A percentile compares a stretch with the other conserved stretches of the same genome.
These are phyloP conservation scores for Lipomyces yarrowii DNA, from an alignment of 1,139 yeast genomes.

Conservation along the genomic window DNA sequence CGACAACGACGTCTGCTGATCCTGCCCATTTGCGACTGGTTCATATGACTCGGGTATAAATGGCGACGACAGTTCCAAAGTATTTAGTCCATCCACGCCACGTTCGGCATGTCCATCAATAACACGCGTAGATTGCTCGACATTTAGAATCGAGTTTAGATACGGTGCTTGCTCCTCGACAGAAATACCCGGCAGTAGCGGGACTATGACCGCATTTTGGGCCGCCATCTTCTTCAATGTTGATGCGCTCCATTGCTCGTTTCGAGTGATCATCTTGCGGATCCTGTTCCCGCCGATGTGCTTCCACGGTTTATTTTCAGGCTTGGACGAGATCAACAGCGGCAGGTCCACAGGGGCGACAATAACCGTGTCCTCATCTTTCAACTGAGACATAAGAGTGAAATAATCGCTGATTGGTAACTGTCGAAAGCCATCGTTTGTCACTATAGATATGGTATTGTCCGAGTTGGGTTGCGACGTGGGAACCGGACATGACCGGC, in stretches of 20 bases:
- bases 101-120: background rate
- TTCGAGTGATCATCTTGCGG: slow-evolving; percentile 43
- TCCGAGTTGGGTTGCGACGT: slow-evolving; percentile 43
- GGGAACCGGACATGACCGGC: slow-evolving; percentile 41
- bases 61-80: slow-evolving; percentile 34
- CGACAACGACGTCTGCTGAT: background rate
- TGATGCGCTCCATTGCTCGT: slow-evolving; percentile 42
- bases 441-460: slow-evolving; percentile 40
- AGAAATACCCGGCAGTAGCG: slow-evolving; percentile 41
- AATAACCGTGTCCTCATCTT: slow-evolving; percentile 27
- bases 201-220: slow-evolving; percentile 38
- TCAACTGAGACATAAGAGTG: slow-evolving; percentile 31
- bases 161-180: slow-evolving; percentile 36
- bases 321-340: slow-evolving; percentile 13
- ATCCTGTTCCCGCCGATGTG: slow-evolving; percentile 42
- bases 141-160: slow-evolving; percentile 33
- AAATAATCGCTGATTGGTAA: slow-evolving; percentile 37
- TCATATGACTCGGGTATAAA: slow-evolving; percentile 28
- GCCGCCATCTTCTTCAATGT: slow-evolving; percentile 28
- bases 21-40: slow-evolving; percentile 12
- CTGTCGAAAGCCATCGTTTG: slow-evolving; percentile 44
- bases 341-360: slow-evolving; percentile 33
- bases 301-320: slow-evolving; percentile 15
- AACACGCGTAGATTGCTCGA: slow-evolving; percentile 19
- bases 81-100: slow-evolving; percentile 35